Evolutionary conservation across 2,329 filamentous ascomycete species (phyloP).

Genomic region (Botrytis galanthina): DNA sequence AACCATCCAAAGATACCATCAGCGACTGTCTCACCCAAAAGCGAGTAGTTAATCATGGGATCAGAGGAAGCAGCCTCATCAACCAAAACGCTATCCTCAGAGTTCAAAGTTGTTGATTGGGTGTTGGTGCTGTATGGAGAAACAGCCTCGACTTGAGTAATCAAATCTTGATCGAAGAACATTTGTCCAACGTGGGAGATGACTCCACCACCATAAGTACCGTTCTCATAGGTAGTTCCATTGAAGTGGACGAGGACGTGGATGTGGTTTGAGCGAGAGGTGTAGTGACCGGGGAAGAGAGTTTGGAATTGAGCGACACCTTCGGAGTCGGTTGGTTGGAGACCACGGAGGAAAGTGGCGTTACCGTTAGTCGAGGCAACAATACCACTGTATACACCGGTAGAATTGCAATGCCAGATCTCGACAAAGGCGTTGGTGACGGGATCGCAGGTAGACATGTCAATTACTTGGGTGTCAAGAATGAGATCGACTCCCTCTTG

Average conservation of each 20-base stretch:
- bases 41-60: conserved; percentile 10
- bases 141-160: conserved; percentile 49
- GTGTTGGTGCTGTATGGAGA: conserved; percentile 49
- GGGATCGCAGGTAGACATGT: conserved; percentile 44
- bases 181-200: conserved; percentile 60
- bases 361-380: conserved; percentile 45
- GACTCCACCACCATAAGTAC: conserved; percentile 40
- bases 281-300: neutral
- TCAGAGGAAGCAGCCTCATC: conserved; percentile 14
- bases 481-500: conserved; percentile 42
- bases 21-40: conserved; percentile 9
- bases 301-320: conserved; percentile 43
- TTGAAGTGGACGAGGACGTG: conserved; percentile 40
- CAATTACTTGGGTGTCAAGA: conserved; percentile 43
- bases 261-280: neutral
- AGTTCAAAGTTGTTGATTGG: conserved; percentile 48
- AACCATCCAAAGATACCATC: conserved; percentile 19
- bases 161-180: conserved; percentile 62
- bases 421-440: conserved; percentile 40
- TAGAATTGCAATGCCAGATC: conserved; percentile 44
- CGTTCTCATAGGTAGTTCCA: conserved; percentile 39
- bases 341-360: conserved; percentile 43
- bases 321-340: conserved; percentile 43
- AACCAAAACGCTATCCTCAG: conserved; percentile 42
- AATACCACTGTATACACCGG: conserved; percentile 43